Percentiles rank a stretch among this genome's conserved stretches.
Conservation (phyloP, 176 grass and related monocot species). For the Musa troglodytarum region DNA sequence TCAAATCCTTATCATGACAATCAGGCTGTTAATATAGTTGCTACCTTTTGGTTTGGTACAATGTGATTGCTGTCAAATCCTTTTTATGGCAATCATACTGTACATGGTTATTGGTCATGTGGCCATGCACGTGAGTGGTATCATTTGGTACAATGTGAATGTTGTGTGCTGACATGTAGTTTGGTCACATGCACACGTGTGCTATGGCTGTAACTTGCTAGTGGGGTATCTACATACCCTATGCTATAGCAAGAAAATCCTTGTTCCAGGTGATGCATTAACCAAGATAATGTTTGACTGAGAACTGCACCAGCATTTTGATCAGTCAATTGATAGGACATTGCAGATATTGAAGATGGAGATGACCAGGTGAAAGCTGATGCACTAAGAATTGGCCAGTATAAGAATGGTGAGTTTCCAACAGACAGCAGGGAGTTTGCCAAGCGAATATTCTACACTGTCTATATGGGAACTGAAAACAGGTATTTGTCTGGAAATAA, state of each 20-base stretch:
- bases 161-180: too few relatives aligned
- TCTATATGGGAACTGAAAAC: conserved; percentile 96
- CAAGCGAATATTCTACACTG: conserved; percentile 81
- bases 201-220: too few relatives aligned
- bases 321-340: conserved; percentile 2
- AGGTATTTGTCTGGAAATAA: conserved; percentile 38
- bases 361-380: conserved; percentile 89
- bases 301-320: neutral
- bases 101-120: neutral
- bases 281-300: too few relatives aligned
- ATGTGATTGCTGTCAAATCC: too few relatives aligned
- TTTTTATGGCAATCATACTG: neutral
- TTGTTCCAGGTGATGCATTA: too few relatives aligned
- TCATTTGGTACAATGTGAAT: too few relatives aligned
- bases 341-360: conserved; percentile 90
- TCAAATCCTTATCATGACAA: neutral
- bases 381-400: conserved; percentile 78
- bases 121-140: too few relatives aligned
- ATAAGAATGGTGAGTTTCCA: conserved; percentile 76
- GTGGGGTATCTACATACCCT: too few relatives aligned
- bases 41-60: neutral
- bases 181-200: too few relatives aligned
- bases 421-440: conserved; percentile 65
- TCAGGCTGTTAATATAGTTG: neutral
- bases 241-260: too few relatives aligned